phyloP scores from a whole-genome alignment of 106 monocot species.

The Amphibolis antarctica region DNA sequence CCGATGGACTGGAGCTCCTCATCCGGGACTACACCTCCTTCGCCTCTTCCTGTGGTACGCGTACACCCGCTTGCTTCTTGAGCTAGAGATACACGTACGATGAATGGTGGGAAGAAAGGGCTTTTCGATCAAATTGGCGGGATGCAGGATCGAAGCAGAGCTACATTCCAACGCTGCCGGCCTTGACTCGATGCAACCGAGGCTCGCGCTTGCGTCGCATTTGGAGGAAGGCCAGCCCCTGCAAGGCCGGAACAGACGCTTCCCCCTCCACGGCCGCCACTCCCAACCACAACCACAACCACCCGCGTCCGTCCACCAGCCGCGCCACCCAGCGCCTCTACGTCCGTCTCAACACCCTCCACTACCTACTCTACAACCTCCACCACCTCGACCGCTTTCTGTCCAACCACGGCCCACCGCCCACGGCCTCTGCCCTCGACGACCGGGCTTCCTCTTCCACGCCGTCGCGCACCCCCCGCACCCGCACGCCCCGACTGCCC shows the following conservation, averaged over 20 bases:
- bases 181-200: slow-evolving; percentile 87
- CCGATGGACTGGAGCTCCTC: slow-evolving; percentile 50
- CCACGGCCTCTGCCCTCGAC: not conserved
- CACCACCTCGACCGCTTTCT: slow-evolving; percentile 17
- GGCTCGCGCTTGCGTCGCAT: slow-evolving; percentile 57
- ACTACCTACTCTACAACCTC: slow-evolving; percentile 20
- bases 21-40: slow-evolving; percentile 70
- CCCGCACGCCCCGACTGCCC: not conserved
- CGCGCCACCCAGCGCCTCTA: slow-evolving; percentile 25
- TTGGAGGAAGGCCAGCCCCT: slow-evolving; percentile 59
- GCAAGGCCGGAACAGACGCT: slow-evolving; percentile 23
- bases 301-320: slow-evolving; percentile 23
- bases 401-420: slow-evolving; percentile 3
- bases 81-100: too few relatives aligned
- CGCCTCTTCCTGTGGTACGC: slow-evolving; percentile 64
- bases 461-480: not conserved
- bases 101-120: too few relatives aligned
- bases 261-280: not conserved
- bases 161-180: slow-evolving; percentile 62
- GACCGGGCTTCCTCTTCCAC: not conserved
- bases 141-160: slow-evolving; percentile 59
- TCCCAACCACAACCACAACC: not conserved
- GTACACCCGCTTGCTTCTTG: not conserved
- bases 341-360: slow-evolving; percentile 27
- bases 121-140: not conserved